A percentile compares a stretch with the other conserved stretches of the same genome.
Evolutionary conservation across 2,329 filamentous ascomycete species (phyloP).

Genomic region (Sarocladium kiliense): DNA sequence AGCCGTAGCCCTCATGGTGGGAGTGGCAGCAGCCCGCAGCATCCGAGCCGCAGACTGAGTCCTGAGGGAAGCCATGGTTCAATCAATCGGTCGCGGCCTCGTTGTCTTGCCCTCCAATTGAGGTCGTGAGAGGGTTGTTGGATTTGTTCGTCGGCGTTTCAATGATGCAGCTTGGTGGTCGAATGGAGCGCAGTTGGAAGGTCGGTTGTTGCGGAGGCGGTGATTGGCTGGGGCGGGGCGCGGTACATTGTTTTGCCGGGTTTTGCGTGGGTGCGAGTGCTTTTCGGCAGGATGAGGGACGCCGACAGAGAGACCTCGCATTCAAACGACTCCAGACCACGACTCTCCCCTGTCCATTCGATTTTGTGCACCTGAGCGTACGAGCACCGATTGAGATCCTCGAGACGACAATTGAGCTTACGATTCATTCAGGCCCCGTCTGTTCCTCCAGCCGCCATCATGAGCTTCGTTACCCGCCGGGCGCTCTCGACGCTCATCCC

Average conservation of each 20-base stretch:
- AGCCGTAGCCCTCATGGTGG: conserved; percentile 30
- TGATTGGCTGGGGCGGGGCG: conserved; percentile 37
- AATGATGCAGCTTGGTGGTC: conserved; percentile 5
- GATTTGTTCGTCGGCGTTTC: background rate
- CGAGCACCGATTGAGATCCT: background rate
- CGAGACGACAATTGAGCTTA: background rate
- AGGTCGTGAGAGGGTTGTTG: conserved; percentile 12
- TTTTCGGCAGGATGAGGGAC: conserved; percentile 33
- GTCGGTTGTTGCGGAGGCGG: conserved; percentile 10
- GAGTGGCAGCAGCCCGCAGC: conserved; percentile 37
- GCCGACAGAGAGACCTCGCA: conserved; percentile 24
- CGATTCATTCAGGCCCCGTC: conserved; percentile 10
- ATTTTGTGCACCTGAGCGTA: conserved; percentile 8
- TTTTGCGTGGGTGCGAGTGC: conserved; percentile 35
- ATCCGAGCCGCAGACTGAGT: conserved; percentile 47
- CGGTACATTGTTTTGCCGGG: conserved; percentile 37
- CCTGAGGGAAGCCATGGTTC: conserved; percentile 63
- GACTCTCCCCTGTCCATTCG: background rate
- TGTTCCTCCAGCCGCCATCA: conserved; percentile 49
- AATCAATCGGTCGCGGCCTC: conserved; percentile 12
- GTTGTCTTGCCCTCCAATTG: conserved; percentile 18
- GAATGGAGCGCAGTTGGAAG: conserved; percentile 1
- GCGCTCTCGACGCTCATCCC: conserved; percentile 98
- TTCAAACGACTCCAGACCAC: conserved; percentile 8
- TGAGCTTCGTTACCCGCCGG: conserved; percentile 89